Conservation (phyloP, 805 yeast genomes). For the Naumovozyma dairenensis region DNA sequence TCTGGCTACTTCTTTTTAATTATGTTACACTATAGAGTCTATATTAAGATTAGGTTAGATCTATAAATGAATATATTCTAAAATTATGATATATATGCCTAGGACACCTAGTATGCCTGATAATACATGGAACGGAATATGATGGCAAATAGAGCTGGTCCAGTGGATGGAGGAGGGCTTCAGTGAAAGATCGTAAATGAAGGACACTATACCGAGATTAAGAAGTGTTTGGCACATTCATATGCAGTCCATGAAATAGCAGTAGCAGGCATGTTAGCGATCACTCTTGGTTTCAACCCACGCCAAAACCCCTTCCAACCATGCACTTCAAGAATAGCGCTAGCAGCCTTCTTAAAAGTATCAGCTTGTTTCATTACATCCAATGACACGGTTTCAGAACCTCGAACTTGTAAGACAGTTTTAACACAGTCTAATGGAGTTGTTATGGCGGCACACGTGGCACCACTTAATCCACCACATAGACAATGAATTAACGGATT, state of each 20-base stretch:
- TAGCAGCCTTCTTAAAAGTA: slow-evolving; percentile 64
- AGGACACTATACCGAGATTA: too few relatives aligned
- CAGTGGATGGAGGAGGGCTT: too few relatives aligned
- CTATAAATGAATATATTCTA: too few relatives aligned
- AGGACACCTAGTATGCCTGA: too few relatives aligned
- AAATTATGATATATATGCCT: too few relatives aligned
- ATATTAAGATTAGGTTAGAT: too few relatives aligned
- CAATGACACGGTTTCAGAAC: slow-evolving; percentile 36
- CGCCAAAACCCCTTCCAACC: slow-evolving; percentile 64
- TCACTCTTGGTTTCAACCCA: slow-evolving; percentile 84
- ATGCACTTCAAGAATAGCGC: slow-evolving; percentile 48
- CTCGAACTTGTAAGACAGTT: slow-evolving; percentile 81
- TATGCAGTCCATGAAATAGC: slow-evolving; percentile 97
- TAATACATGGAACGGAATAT: too few relatives aligned
- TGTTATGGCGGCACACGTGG: slow-evolving; percentile 86
- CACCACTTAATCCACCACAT: slow-evolving; percentile 91
- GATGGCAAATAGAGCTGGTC: too few relatives aligned
- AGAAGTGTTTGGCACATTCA: slow-evolving; percentile 76
- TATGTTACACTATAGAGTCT: too few relatives aligned
- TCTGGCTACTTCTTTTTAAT: too few relatives aligned
- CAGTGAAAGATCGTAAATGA: too few relatives aligned
- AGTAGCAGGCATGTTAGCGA: slow-evolving; percentile 89
- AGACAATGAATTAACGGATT: slow-evolving; percentile 89
- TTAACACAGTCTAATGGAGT: slow-evolving; percentile 92
- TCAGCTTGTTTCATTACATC: slow-evolving; percentile 38